Conservation (phyloP, 306 rosid species). For the Vicia villosa region DNA sequence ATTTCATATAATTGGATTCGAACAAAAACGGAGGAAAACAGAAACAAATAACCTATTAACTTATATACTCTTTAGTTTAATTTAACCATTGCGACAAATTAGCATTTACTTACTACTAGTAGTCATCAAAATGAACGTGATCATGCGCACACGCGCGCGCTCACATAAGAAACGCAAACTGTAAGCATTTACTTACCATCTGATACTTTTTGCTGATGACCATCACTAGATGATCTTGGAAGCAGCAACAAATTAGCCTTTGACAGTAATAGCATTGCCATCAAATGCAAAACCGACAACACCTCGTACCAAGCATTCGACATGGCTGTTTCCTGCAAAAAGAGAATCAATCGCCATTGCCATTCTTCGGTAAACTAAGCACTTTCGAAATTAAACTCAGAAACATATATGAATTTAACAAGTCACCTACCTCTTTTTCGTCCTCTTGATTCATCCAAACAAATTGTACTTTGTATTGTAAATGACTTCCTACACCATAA, state of each 20-base stretch:
- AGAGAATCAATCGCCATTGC: slow-evolving; percentile 28
- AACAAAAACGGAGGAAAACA: slow-evolving; percentile 2
- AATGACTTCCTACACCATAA: slow-evolving; percentile 79
- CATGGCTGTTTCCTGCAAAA: slow-evolving; percentile 91
- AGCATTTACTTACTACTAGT: background rate
- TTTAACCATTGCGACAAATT: background rate
- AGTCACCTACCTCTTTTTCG: slow-evolving; percentile 84
- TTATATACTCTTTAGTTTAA: background rate
- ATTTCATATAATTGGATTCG: slow-evolving; percentile 14
- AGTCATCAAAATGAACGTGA: background rate
- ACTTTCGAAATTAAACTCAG: slow-evolving; percentile 29
- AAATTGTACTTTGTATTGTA: slow-evolving; percentile 84
- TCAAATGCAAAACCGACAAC: slow-evolving; percentile 90
- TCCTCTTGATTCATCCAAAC: slow-evolving; percentile 96
- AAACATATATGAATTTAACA: slow-evolving; percentile 10
- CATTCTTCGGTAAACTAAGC: slow-evolving; percentile 33
- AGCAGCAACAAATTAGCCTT: slow-evolving; percentile 94
- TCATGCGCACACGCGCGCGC: background rate
- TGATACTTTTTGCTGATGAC: slow-evolving; percentile 82
- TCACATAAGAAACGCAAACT: background rate
- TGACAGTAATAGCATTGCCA: slow-evolving; percentile 84
- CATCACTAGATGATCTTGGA: slow-evolving; percentile 87
- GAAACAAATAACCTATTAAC: background rate
- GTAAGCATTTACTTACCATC: slow-evolving; percentile 59
- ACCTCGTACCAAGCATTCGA: slow-evolving; percentile 94